Evolutionary conservation across 2,329 filamentous ascomycete species (phyloP).

Genomic region (Albifimbria verrucaria): DNA sequence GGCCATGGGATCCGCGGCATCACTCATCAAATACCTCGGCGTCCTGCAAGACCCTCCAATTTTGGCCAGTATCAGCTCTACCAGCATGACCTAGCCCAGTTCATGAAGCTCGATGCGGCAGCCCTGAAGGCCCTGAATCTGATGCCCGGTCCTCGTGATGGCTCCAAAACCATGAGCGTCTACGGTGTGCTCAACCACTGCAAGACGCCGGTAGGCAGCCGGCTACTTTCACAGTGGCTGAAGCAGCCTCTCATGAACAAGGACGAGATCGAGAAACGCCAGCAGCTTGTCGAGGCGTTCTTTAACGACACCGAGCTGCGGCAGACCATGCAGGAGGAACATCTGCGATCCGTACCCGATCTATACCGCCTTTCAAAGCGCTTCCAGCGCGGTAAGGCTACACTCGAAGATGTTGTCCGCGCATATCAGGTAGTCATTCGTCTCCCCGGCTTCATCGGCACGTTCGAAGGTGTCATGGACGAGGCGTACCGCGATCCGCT

Average conservation of each 20-base stretch:
- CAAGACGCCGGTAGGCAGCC: conserved; percentile 90
- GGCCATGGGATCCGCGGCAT: conserved; percentile 91
- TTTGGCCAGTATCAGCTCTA: conserved; percentile 97
- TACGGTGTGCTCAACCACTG: conserved; percentile 95
- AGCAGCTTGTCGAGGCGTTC: conserved; percentile 94
- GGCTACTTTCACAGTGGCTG: conserved; percentile 89
- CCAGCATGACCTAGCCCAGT: conserved; percentile 93
- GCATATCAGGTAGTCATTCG: conserved; percentile 94
- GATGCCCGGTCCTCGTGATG: conserved; percentile 93
- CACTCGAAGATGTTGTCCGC: conserved; percentile 90
- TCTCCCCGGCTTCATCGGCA: conserved; percentile 83
- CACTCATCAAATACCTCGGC: conserved; percentile 90
- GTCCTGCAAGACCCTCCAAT: conserved; percentile 87
- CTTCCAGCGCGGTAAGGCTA: conserved; percentile 88
- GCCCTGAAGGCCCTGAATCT: conserved; percentile 92
- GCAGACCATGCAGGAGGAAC: conserved; percentile 95
- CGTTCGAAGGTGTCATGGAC: conserved; percentile 92
- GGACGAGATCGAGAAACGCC: conserved; percentile 82
- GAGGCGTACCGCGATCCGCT: conserved; percentile 86
- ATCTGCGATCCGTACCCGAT: conserved; percentile 88
- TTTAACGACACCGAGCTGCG: conserved; percentile 87
- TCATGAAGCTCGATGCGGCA: conserved; percentile 96
- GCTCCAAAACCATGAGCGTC: conserved; percentile 95
- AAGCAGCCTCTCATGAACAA: conserved; percentile 96
- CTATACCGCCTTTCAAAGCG: conserved; percentile 91